A percentile compares a stretch with the other conserved stretches of the same genome.
Evolutionary conservation across 306 rosid genomes (phyloP).

Genomic region (Fragaria ananassa): DNA sequence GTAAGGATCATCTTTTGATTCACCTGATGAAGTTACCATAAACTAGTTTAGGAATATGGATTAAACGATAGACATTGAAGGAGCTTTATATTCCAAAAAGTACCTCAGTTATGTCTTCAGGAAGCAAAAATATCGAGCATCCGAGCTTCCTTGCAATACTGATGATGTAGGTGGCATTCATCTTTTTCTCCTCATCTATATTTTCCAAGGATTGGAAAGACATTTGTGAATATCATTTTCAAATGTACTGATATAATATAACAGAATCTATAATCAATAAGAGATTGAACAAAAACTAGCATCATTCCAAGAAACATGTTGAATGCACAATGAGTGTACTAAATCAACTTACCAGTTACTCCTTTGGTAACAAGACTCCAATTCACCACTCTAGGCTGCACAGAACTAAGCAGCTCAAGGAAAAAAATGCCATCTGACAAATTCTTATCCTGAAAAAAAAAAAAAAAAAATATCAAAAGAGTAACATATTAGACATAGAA

Average conservation of each 20-base stretch:
- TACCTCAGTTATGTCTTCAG: slow-evolving; percentile 98
- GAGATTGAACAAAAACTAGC: not conserved
- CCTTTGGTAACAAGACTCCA: slow-evolving; percentile 97
- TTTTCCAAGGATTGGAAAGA: slow-evolving; percentile 8
- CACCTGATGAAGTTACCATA: slow-evolving; percentile 47
- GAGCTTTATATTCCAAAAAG: slow-evolving; percentile 18
- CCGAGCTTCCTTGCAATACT: slow-evolving; percentile 98
- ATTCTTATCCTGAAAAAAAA: slow-evolving; percentile 63
- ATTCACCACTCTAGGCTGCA: slow-evolving; percentile 82
- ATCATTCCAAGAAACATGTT: not conserved
- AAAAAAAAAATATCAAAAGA: not conserved
- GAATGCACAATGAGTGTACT: not conserved
- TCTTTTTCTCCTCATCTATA: slow-evolving; percentile 86
- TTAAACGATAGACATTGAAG: not conserved
- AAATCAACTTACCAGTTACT: slow-evolving; percentile 45
- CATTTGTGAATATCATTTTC: not conserved
- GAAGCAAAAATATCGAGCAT: slow-evolving; percentile 91
- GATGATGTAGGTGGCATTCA: slow-evolving; percentile 94
- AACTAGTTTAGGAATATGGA: not conserved
- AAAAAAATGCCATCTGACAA: slow-evolving; percentile 84
- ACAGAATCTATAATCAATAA: not conserved
- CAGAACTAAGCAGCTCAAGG: slow-evolving; percentile 93
- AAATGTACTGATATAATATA: not conserved
- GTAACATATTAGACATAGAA: not conserved
- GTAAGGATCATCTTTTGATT: slow-evolving; percentile 99